Evolutionary conservation across 2,329 filamentous ascomycete genomes (phyloP).

Genomic region (Aureobasidium sp.): DNA sequence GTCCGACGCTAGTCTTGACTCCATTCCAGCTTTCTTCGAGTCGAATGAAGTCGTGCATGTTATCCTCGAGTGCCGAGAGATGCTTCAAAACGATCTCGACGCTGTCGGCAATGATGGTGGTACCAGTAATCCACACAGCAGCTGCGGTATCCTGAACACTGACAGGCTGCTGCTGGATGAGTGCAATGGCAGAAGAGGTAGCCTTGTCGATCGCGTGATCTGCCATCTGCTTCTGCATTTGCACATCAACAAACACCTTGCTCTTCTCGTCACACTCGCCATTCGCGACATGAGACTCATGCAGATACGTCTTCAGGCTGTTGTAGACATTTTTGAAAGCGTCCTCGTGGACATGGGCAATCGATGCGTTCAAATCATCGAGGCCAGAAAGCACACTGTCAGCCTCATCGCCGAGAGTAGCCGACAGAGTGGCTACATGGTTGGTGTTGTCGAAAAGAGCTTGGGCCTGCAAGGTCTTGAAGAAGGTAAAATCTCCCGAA

Average conservation of each 20-base stretch:
- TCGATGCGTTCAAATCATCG: conserved; percentile 38
- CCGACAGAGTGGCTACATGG: conserved; percentile 36
- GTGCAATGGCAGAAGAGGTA: conserved; percentile 34
- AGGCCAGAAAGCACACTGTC: conserved; percentile 36
- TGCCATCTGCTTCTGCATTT: conserved; percentile 38
- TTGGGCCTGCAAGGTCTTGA: conserved; percentile 36
- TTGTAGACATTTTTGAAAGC: conserved; percentile 40
- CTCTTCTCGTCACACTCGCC: conserved; percentile 22
- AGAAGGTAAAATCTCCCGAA: conserved; percentile 40
- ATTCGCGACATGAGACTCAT: conserved; percentile 18
- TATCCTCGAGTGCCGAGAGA: conserved; percentile 32
- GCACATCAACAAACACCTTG: conserved; percentile 36
- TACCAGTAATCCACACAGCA: conserved; percentile 38
- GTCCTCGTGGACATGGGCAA: conserved; percentile 40
- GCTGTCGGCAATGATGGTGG: conserved; percentile 38
- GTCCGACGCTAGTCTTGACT: conserved; percentile 35
- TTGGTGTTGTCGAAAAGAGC: conserved; percentile 37
- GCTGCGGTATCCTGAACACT: conserved; percentile 35
- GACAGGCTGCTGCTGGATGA: conserved; percentile 36
- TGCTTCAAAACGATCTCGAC: conserved; percentile 35
- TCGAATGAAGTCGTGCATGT: conserved; percentile 38
- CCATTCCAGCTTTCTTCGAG: conserved; percentile 37
- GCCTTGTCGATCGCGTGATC: conserved; percentile 41
- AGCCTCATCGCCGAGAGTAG: conserved; percentile 34
- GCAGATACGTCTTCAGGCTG: conserved; percentile 27